These are phyloP conservation scores for Trichoderma asperelloides DNA, from an alignment of 495 filamentous ascomycete species.

Conservation along the genomic window DNA sequence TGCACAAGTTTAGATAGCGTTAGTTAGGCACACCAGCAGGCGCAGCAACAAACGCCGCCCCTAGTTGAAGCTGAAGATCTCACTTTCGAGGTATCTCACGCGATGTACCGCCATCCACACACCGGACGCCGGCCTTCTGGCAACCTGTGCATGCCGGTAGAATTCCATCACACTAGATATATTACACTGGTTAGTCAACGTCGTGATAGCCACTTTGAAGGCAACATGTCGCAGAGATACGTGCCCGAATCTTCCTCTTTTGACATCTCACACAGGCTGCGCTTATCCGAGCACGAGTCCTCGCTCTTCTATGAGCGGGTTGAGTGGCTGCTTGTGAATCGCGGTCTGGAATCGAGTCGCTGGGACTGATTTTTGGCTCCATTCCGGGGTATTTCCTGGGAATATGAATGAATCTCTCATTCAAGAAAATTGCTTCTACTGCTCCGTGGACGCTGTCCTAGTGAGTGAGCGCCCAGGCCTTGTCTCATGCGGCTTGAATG, in stretches of 20 bases:
- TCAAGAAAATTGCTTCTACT: too few species aligned
- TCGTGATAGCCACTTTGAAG: neutral
- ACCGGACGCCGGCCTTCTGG: neutral
- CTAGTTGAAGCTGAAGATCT: neutral
- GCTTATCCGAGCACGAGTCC: neutral
- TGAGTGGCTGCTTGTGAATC: neutral
- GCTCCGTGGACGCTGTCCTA: neutral
- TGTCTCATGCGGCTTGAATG: neutral
- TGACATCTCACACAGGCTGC: constrained; percentile 2
- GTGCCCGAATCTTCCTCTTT: constrained; percentile 1
- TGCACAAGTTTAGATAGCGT: neutral
- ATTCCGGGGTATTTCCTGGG: neutral
- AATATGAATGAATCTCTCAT: too few species aligned
- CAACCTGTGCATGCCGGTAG: constrained; percentile 2
- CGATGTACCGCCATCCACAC: neutral
- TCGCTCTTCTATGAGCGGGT: neutral
- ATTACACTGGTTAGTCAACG: neutral
- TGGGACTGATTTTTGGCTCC: neutral
- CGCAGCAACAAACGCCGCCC: neutral
- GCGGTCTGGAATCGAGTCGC: neutral
- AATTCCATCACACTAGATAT: neutral
- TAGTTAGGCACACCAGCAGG: neutral
- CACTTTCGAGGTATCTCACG: constrained; percentile 6
- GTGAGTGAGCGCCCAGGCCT: neutral
- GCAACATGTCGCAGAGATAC: neutral